These are phyloP conservation scores for Cryptococcus sp. DNA, from an alignment of 1,284 basidiomycete species.

Conservation along the genomic window DNA sequence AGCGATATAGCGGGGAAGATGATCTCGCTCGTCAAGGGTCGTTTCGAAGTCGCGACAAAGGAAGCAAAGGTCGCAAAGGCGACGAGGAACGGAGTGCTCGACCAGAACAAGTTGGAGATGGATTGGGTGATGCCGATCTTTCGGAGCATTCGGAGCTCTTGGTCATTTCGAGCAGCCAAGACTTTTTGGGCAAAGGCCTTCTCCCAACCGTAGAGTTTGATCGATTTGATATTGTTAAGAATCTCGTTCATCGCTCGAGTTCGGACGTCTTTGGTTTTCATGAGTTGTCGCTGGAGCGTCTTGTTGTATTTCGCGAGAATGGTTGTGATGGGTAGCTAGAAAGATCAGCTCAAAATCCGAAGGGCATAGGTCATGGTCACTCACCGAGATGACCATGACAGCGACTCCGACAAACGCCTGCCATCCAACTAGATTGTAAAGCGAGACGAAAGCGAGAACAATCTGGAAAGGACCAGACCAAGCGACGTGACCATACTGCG, in stretches of 20 bases:
- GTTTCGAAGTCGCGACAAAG: constrained; percentile 63
- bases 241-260: constrained; percentile 56
- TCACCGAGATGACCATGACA: constrained; percentile 71
- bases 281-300: constrained; percentile 74
- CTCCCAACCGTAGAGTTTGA: constrained; percentile 62
- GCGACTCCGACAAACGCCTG: constrained; percentile 85
- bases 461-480: constrained; percentile 57
- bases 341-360: too few species aligned
- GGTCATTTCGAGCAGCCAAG: constrained; percentile 70
- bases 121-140: constrained; percentile 68
- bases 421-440: constrained; percentile 87
- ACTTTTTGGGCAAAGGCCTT: constrained; percentile 69
- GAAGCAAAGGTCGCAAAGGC: constrained; percentile 80
- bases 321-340: constrained; percentile 63
- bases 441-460: constrained; percentile 76
- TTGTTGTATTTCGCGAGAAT: constrained; percentile 70
- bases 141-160: constrained; percentile 73
- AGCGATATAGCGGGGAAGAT: constrained; percentile 93
- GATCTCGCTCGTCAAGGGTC: constrained; percentile 77
- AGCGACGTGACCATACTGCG: constrained; percentile 61
- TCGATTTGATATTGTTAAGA: constrained; percentile 78
- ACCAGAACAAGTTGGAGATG: constrained; percentile 31
- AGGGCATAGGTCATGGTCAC: background rate
- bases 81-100: constrained; percentile 56
- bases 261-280: constrained; percentile 71